Evolutionary conservation across 2,329 filamentous ascomycete genomes (phyloP).

Genomic region (Raffaelea ambrosiae): DNA sequence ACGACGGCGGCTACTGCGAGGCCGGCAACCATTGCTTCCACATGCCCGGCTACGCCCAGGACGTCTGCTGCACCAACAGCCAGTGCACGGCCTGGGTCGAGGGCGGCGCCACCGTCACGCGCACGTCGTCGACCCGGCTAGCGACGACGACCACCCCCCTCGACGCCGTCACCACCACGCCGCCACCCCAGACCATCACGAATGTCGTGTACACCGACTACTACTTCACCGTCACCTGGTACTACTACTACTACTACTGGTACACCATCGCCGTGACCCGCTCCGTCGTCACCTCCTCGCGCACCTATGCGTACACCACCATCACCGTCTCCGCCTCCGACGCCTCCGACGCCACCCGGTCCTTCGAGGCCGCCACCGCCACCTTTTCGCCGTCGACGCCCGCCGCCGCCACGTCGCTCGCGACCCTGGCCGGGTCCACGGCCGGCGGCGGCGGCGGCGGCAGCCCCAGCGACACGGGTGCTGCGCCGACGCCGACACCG

Average conservation of each 20-base stretch:
- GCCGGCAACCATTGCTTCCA: slow-evolving; percentile 15
- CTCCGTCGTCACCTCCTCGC: slow-evolving; percentile 14
- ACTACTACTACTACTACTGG: slow-evolving; percentile 19
- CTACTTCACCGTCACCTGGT: slow-evolving; percentile 17
- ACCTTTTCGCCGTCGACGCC: slow-evolving; percentile 14
- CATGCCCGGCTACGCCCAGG: background rate
- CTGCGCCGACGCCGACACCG: background rate
- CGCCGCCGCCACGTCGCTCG: slow-evolving; percentile 15
- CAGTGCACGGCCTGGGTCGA: slow-evolving; percentile 16
- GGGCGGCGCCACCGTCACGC: slow-evolving; percentile 13
- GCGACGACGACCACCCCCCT: slow-evolving; percentile 9
- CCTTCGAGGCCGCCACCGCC: slow-evolving; percentile 12
- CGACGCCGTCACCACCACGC: slow-evolving; percentile 3
- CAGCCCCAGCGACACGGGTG: background rate
- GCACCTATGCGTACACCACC: slow-evolving; percentile 8
- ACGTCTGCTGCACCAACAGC: slow-evolving; percentile 16
- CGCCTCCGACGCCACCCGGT: slow-evolving; percentile 9
- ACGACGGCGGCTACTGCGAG: slow-evolving; percentile 14
- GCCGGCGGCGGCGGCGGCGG: background rate
- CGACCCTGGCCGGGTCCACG: slow-evolving; percentile 14
- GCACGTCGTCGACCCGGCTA: background rate
- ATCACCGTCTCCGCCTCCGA: slow-evolving; percentile 15
- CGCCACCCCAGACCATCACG: slow-evolving; percentile 7
- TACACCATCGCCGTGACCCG: slow-evolving; percentile 13
- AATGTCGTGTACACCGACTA: slow-evolving; percentile 10